phyloP scores from a whole-genome alignment of 495 filamentous ascomycete species.

The Neurospora discreta region DNA sequence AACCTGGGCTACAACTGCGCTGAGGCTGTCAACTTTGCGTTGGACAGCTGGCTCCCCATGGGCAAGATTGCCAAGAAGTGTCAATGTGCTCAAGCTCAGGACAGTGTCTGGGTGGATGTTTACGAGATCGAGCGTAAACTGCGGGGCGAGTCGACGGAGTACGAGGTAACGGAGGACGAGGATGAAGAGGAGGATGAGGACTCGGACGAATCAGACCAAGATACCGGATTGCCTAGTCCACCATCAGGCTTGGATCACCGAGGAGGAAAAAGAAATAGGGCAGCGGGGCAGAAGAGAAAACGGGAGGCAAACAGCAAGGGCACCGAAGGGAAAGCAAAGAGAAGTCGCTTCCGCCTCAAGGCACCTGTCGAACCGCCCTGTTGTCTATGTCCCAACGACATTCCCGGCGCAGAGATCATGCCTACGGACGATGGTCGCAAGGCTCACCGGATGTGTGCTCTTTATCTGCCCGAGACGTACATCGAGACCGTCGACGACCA shows the following conservation, averaged over 20 bases:
- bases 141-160: constrained; percentile 84
- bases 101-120: constrained; percentile 98
- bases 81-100: constrained; percentile 71
- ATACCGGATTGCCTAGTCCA: constrained; percentile 62
- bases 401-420: constrained; percentile 72
- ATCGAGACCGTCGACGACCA: constrained; percentile 58
- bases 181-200: constrained; percentile 62
- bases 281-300: constrained; percentile 48
- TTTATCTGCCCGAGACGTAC: constrained; percentile 86
- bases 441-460: constrained; percentile 80
- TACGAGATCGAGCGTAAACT: constrained; percentile 90
- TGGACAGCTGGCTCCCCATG: constrained; percentile 87
- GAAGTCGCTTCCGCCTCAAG: constrained; percentile 59
- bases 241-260: constrained; percentile 39
- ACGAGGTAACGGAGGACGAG: constrained; percentile 71
- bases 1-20: constrained; percentile 98
- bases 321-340: constrained; percentile 52
- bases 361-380: constrained; percentile 71
- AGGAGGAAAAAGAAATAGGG: constrained; percentile 38
- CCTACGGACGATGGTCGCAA: constrained; percentile 79
- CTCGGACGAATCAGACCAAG: constrained; percentile 50
- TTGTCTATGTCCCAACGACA: constrained; percentile 85
- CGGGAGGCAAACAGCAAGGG: constrained; percentile 25
- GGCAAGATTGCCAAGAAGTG: constrained; percentile 97
- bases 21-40: constrained; percentile 96